Evolutionary conservation across 2,329 filamentous ascomycete genomes (phyloP).

Genomic region (Fusarium marasasianum): DNA sequence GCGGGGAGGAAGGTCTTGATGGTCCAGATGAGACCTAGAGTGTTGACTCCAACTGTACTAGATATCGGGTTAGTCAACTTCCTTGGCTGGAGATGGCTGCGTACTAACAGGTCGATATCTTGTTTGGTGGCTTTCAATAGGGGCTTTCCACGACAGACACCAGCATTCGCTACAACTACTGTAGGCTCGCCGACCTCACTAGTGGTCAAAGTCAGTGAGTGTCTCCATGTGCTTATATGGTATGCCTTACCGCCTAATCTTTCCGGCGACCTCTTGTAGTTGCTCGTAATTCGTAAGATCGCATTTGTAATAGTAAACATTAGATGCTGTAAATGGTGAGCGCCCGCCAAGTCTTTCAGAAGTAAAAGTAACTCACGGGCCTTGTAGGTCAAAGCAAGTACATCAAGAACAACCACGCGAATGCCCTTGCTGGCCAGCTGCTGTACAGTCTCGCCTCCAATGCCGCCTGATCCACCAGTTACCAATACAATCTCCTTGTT

Average conservation of each 20-base stretch:
- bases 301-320: not conserved
- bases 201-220: rapidly evolving
- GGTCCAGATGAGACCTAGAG: not conserved
- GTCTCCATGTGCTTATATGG: rapidly evolving
- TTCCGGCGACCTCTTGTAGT: not conserved
- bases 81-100: rapidly evolving
- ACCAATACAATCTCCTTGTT: not conserved
- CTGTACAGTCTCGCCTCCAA: not conserved
- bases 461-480: not conserved
- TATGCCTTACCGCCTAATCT: not conserved
- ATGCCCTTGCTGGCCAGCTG: not conserved
- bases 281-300: not conserved
- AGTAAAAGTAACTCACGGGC: not conserved
- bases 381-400: not conserved
- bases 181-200: not conserved
- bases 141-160: not conserved
- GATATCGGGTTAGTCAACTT: rapidly evolving
- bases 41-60: not conserved
- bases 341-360: rapidly evolving
- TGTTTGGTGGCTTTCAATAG: not conserved
- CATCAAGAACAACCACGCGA: not conserved
- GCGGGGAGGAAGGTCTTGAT: not conserved
- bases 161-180: not conserved
- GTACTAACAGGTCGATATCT: not conserved
- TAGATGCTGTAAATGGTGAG: rapidly evolving